Base-by-base conservation (phyloP, 495 filamentous ascomycete genomes). In the Chaetomium tenue region DNA sequence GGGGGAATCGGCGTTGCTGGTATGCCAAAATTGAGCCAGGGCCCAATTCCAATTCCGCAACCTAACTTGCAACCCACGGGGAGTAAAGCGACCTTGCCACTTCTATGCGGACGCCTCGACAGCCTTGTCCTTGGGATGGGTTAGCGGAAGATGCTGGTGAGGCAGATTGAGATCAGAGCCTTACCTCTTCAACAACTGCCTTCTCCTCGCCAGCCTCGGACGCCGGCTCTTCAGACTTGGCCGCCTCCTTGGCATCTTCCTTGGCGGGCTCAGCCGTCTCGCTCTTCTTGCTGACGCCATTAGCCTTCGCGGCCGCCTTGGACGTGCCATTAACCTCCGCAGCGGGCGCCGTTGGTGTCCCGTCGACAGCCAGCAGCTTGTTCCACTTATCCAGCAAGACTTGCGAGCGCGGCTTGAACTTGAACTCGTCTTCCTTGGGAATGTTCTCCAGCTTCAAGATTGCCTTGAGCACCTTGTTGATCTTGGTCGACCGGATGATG, bases 381-480 rank as follows among this genome's bases (percentile, higher is more conserved):
- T 90, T 93, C 92, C 92, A 97, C 75, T 84, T 88, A 60, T 88
- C 86, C 18, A 96, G 78, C 42, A 96, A 81, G 20, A 80, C 78
- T 63, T 89, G 82, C 44, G 89, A 89, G 39, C 92, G 88, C 56
- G 86, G 76, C 75, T 91, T 92, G 86, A 97, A 93, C 30, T 88
- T 79, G 77, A 87, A 93, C 63, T 93, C 88, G 30, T 91, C 89
- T 58, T 97, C 92, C 47, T 86, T 87, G 5, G 92, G 92, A 65
- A 97, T 96, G 5, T 82, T 80, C 20, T 82, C 76, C 3, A 96
- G 81, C 78, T 94, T 96, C 68, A 96, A 80, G 70, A 97, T 93
- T 47, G 86, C 91, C 78, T 91, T 93, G 53, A 96, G 82, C 11
- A 97, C 92, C 77, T 96, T 96, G 83, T 96, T 90, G 76, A 96